phyloP scores from a whole-genome alignment of 768 basidiomycete genomes.

The Crepidotus variabilis region DNA sequence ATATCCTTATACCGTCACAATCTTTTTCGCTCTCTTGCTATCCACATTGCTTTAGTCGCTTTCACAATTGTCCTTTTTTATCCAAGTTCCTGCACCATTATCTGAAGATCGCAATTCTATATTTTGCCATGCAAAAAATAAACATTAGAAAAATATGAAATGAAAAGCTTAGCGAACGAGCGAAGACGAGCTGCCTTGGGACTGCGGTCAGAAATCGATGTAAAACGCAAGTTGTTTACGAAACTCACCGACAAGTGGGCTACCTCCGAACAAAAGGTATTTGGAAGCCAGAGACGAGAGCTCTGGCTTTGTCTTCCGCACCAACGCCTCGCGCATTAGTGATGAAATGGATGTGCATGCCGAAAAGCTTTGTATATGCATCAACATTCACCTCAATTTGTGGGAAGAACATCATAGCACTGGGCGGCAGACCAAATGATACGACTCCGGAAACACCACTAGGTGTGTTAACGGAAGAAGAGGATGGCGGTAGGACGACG shows the following conservation, averaged over 20 bases:
- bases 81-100: background rate
- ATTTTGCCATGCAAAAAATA: background rate
- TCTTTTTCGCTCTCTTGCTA: background rate
- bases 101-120: background rate
- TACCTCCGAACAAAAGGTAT: slow-evolving; percentile 71
- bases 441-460: slow-evolving; percentile 85
- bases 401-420: slow-evolving; percentile 88
- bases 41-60: background rate
- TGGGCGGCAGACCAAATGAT: slow-evolving; percentile 79
- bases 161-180: too few relatives aligned
- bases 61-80: background rate
- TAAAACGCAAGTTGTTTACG: background rate
- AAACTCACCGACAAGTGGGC: slow-evolving; percentile 17
- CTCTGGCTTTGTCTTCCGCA: slow-evolving; percentile 85
- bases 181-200: too few relatives aligned
- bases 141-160: background rate
- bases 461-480: slow-evolving; percentile 66
- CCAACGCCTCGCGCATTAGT: slow-evolving; percentile 87
- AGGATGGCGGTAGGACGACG: slow-evolving; percentile 71
- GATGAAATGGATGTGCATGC: slow-evolving; percentile 93
- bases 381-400: slow-evolving; percentile 95
- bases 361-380: slow-evolving; percentile 78
- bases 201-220: too few relatives aligned
- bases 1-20: background rate
- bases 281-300: slow-evolving; percentile 87